phyloP scores from a whole-genome alignment of 1,139 yeast genomes.

The Pneumocystis oryctolagi region DNA sequence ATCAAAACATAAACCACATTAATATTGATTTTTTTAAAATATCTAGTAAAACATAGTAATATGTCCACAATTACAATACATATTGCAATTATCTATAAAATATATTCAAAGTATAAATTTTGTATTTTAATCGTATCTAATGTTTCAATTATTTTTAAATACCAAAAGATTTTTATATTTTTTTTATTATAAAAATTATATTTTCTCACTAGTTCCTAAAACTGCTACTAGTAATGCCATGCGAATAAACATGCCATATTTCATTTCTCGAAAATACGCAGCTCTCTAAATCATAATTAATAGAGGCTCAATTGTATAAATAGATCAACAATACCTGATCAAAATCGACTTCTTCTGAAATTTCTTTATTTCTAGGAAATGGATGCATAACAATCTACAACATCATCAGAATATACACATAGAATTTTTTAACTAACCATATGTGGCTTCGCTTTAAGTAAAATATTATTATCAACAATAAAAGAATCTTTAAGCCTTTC shows the following conservation, averaged over 20 bases:
- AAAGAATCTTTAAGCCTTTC: slow-evolving; percentile 81
- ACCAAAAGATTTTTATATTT: background rate
- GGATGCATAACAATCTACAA: slow-evolving; percentile 68
- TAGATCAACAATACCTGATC: slow-evolving; percentile 42
- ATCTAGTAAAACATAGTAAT: too few relatives aligned
- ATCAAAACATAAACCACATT: too few relatives aligned
- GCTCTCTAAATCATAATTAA: background rate
- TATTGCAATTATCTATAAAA: background rate
- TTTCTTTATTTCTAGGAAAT: slow-evolving; percentile 91
- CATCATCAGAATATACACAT: background rate
- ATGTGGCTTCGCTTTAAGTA: slow-evolving; percentile 87
- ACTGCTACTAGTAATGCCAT: slow-evolving; percentile 98
- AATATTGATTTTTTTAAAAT: too few relatives aligned
- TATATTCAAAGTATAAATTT: background rate
- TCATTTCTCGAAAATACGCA: slow-evolving; percentile 36
- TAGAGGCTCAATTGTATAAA: background rate
- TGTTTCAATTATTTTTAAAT: background rate
- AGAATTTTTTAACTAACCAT: slow-evolving; percentile 31
- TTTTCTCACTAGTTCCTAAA: slow-evolving; percentile 37
- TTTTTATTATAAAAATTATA: background rate
- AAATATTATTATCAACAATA: slow-evolving; percentile 80
- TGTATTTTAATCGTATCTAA: background rate
- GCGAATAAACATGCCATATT: slow-evolving; percentile 92
- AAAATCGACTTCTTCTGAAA: slow-evolving; percentile 94
- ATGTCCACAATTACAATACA: background rate